Conservation (phyloP, 768 basidiomycete genomes). For the Tulasnella calospora region DNA sequence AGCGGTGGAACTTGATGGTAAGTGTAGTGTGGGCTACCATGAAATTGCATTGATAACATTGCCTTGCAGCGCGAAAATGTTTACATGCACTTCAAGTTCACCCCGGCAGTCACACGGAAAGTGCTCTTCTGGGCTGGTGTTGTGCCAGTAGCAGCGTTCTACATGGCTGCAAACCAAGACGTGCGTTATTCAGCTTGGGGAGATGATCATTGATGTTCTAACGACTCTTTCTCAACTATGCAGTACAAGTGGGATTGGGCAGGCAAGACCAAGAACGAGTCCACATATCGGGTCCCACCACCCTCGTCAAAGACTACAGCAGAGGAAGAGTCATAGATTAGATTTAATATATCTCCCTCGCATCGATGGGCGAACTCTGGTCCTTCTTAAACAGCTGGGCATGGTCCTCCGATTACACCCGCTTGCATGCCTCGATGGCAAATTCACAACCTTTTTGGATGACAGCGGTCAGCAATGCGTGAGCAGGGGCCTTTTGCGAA, state of each 20-base stretch:
- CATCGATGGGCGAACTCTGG: background rate
- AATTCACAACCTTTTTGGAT: slow-evolving; percentile 81
- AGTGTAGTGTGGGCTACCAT: slow-evolving; percentile 19
- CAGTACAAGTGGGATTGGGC: slow-evolving; percentile 43
- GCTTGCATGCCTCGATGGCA: slow-evolving; percentile 86
- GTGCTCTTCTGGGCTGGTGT: slow-evolving; percentile 58
- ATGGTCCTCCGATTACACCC: slow-evolving; percentile 45
- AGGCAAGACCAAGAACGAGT: slow-evolving; percentile 46
- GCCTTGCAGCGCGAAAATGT: slow-evolving; percentile 66
- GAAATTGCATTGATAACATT: background rate
- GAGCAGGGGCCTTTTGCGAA: slow-evolving; percentile 85
- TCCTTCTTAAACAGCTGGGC: slow-evolving; percentile 3
- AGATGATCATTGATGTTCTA: background rate
- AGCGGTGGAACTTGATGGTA: slow-evolving; percentile 59
- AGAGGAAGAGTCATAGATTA: slow-evolving; percentile 29
- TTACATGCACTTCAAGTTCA: slow-evolving; percentile 81
- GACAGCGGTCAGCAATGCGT: slow-evolving; percentile 80
- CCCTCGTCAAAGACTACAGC: slow-evolving; percentile 26
- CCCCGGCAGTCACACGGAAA: slow-evolving; percentile 57
- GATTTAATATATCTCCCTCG: slow-evolving; percentile 24
- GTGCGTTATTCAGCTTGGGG: background rate
- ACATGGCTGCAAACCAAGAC: slow-evolving; percentile 16
- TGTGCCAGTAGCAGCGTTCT: slow-evolving; percentile 45
- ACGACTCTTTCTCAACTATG: slow-evolving; percentile 28
- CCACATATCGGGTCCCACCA: slow-evolving; percentile 34